A percentile compares a stretch with the other conserved stretches of the same genome.
Evolutionary conservation across 2,329 filamentous ascomycete species (phyloP).

Genomic region (Hirsutella minnesotensis): DNA sequence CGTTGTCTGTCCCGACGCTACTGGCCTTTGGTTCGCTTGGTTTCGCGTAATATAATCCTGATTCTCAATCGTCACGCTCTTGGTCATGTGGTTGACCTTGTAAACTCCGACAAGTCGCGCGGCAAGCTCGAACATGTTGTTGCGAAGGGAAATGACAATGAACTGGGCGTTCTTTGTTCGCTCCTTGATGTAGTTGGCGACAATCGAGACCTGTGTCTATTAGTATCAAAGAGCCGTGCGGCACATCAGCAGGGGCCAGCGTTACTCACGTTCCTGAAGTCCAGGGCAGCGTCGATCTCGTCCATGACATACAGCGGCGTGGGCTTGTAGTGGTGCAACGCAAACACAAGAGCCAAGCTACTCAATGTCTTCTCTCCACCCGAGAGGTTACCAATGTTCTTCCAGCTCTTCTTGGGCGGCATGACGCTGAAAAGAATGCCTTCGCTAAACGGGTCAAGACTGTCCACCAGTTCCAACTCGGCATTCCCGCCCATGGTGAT

Average conservation of each 20-base stretch:
- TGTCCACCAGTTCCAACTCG: conserved; percentile 93
- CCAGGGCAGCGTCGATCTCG: conserved; percentile 94
- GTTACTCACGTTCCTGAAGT: conserved; percentile 85
- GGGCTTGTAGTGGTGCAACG: conserved; percentile 93
- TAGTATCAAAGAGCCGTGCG: not conserved
- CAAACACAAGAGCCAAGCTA: conserved; percentile 91
- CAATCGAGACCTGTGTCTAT: conserved; percentile 68
- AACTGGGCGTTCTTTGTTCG: conserved; percentile 98
- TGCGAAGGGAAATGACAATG: conserved; percentile 92
- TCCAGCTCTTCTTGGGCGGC: conserved; percentile 99
- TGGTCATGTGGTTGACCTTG: conserved; percentile 98
- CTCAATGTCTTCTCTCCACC: conserved; percentile 97
- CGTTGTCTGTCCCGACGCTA: conserved; percentile 16
- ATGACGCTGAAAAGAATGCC: conserved; percentile 96
- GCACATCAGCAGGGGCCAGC: not conserved
- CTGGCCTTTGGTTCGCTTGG: conserved; percentile 18
- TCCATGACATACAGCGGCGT: conserved; percentile 99
- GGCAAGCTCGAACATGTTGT: conserved; percentile 99
- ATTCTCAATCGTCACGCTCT: conserved; percentile 84
- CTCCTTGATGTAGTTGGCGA: conserved; percentile 98
- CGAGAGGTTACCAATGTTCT: conserved; percentile 92
- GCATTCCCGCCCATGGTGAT: conserved; percentile 99
- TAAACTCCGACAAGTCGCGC: conserved; percentile 91
- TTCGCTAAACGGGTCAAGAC: conserved; percentile 90
- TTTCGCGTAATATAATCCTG: conserved; percentile 54